phyloP scores from a whole-genome alignment of 73 alveolate species.

The Paramecium primaurelia region DNA sequence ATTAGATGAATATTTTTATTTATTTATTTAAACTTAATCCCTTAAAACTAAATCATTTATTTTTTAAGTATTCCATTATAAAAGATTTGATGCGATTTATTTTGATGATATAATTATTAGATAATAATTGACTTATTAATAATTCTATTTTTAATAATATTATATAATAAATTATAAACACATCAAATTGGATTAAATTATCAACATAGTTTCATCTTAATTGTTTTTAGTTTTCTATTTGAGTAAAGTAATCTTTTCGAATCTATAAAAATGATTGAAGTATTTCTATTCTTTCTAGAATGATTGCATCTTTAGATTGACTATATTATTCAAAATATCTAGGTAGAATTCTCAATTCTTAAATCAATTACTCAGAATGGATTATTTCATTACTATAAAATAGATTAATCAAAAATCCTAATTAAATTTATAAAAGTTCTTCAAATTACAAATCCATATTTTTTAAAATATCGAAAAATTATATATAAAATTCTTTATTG shows the following conservation, averaged over 20 bases:
- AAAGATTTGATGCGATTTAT: too few species aligned
- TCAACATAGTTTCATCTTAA: neutral
- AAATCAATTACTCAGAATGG: neutral
- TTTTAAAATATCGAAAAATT: neutral
- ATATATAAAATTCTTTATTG: neutral
- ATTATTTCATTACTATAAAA: neutral
- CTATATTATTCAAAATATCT: neutral
- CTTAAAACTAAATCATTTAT: neutral
- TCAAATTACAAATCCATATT: neutral
- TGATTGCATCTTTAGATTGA: neutral
- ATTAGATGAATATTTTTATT: neutral
- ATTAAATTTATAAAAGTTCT: neutral
- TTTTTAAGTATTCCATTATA: too few species aligned
- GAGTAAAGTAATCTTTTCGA: neutral
- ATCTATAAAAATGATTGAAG: neutral
- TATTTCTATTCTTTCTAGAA: neutral
- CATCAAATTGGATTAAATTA: neutral
- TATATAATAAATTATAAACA: neutral
- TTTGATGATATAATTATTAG: neutral
- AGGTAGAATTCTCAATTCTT: neutral
- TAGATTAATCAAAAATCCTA: neutral
- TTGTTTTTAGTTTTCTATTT: neutral
- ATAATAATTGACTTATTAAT: neutral
- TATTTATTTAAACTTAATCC: neutral
- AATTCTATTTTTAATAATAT: neutral